Percentiles rank a stretch among this genome's conserved stretches.
phyloP scores from a whole-genome alignment of 2,329 filamentous ascomycete species.

The Leptographium procerum region DNA sequence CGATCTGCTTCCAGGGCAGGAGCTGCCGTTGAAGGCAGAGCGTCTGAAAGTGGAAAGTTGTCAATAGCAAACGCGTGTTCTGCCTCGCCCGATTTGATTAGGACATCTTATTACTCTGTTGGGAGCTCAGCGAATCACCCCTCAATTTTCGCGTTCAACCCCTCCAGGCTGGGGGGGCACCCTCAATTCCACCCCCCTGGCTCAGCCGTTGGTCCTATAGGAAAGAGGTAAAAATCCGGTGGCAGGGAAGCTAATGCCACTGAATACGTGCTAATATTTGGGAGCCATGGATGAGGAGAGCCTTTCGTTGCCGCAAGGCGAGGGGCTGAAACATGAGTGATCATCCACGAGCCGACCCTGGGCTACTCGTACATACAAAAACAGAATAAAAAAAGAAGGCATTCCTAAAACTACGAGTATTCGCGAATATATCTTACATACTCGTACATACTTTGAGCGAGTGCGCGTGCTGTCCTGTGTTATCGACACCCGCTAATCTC shows the following conservation, averaged over 20 bases:
- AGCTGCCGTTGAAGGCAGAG: too few species aligned
- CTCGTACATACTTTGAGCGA: background rate
- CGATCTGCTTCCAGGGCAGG: background rate
- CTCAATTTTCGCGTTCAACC: background rate
- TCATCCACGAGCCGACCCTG: background rate
- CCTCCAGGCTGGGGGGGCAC: background rate
- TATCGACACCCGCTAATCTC: too few species aligned
- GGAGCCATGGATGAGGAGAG: background rate
- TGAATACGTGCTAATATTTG: background rate
- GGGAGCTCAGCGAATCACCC: background rate
- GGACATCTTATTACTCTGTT: background rate
- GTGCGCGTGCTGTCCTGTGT: background rate
- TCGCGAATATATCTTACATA: background rate
- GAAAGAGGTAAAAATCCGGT: background rate
- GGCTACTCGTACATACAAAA: too few species aligned
- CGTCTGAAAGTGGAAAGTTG: too few species aligned
- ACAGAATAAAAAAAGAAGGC: too few species aligned
- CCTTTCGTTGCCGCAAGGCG: background rate
- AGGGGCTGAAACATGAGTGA: background rate
- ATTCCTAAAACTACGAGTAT: too few species aligned
- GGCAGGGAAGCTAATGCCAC: constrained; percentile 2
- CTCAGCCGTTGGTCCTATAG: background rate
- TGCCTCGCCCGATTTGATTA: background rate
- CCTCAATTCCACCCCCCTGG: constrained; percentile 4
- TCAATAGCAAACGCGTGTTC: background rate